Base-by-base conservation (phyloP, 208 protist species). In the Crithidia sp. region DNA sequence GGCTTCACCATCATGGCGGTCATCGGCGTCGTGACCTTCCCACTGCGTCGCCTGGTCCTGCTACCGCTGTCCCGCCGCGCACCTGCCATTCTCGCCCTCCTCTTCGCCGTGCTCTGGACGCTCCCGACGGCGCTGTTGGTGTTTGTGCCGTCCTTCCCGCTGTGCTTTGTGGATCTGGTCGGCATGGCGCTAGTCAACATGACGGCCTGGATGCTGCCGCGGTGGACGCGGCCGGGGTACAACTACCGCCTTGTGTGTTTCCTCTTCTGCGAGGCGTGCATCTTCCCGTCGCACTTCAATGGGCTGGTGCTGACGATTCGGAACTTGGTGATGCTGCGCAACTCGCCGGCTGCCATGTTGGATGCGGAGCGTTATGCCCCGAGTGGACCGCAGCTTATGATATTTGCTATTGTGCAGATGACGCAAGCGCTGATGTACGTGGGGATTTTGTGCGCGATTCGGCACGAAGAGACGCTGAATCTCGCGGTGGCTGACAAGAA, bases 241-340 rank as follows among this genome's bases (percentile, higher is more conserved):
- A 41, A 67, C 56, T 90, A 86, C 67, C 82, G 69, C 4, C 57
- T 76, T n/a, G 64, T 72, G n/a, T 49, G 63, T 10, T 58, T 73
- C 28, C 12, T 81, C 3, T 56, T 81, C 14, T 68, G 64, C n/a
- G 13, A 66, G 50, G 70, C 70, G 49, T 59, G 50, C 45, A 58
- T 62, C 39, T 89, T 87, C 13, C 74, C 84, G 0, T 59, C 87
- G 4, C 87, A 95, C 66, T 88, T 91, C 76, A 84, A 95, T 52
- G 90, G 90, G 2, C 58, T 89, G 0, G 73, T 82, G 5, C 62
- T 93, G 37, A 82, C 81, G n/a, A 61, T 92, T 28, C 74, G 90
- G 60, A 95, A 95, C 53, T 54, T 76, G 39, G 40, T 93, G 56
- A 76, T 91, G 62, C 63, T 90, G 39, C 66, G 49, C n/a, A 39